Percentiles rank a stretch among this genome's conserved stretches.
These are phyloP conservation scores for Vigna angularis DNA, from an alignment of 306 rosid species.

Conservation along the genomic window DNA sequence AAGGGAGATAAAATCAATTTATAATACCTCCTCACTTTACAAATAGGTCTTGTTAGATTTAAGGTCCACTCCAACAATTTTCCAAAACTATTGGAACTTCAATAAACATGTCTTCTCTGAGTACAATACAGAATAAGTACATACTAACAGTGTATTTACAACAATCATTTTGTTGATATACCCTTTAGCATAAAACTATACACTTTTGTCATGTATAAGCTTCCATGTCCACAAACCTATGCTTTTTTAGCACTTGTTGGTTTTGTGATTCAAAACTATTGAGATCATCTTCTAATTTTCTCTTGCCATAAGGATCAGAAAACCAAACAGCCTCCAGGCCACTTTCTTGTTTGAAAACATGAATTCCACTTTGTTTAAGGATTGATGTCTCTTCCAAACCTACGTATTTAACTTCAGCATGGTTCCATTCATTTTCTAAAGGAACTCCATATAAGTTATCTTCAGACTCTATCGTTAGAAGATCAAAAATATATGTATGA, in stretches of 20 bases:
- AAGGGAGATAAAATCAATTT: too few relatives aligned
- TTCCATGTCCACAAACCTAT: background rate
- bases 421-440: constrained; percentile 13
- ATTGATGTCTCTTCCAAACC: background rate
- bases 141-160: too few relatives aligned
- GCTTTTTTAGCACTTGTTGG: background rate
- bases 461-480: background rate
- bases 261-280: background rate
- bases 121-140: background rate
- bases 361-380: background rate
- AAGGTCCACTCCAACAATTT: too few relatives aligned
- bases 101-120: background rate
- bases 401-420: background rate
- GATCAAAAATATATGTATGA: constrained; percentile 10
- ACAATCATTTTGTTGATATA: too few relatives aligned
- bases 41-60: too few relatives aligned
- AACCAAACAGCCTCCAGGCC: background rate
- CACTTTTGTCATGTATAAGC: background rate
- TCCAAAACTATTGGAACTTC: background rate
- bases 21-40: too few relatives aligned
- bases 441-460: background rate
- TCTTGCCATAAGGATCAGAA: background rate
- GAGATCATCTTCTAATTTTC: background rate
- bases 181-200: too few relatives aligned
- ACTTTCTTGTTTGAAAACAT: constrained; percentile 2